Conservation (phyloP, 2,329 filamentous ascomycete genomes). For the Magnaporthiopsis rhizophila region DNA sequence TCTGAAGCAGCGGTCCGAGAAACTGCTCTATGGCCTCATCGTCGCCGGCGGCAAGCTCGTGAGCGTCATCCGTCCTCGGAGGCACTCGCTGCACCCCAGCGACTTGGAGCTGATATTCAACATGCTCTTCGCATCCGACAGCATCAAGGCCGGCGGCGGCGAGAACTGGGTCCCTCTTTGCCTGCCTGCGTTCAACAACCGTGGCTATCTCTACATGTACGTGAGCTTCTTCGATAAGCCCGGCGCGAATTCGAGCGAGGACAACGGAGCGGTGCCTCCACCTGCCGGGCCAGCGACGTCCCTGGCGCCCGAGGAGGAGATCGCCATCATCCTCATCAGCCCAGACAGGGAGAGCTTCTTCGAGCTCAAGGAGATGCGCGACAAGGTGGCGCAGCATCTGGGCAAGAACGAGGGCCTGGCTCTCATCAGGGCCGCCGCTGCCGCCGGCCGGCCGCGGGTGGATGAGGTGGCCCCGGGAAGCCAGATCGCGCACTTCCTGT, state of each 20-base stretch:
- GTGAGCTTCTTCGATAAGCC: conserved; percentile 78
- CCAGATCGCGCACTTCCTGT: conserved; percentile 83
- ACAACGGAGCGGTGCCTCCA: conserved; percentile 32
- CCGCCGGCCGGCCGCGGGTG: conserved; percentile 60
- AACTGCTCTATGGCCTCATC: conserved; percentile 84
- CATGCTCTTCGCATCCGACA: conserved; percentile 95
- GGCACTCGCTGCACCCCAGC: conserved; percentile 90
- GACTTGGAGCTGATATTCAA: conserved; percentile 97
- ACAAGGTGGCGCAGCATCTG: conserved; percentile 59
- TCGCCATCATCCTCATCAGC: conserved; percentile 90
- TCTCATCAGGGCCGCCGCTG: conserved; percentile 64
- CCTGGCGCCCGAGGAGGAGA: conserved; percentile 49
- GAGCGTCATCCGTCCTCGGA: conserved; percentile 87
- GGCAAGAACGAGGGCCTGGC: conserved; percentile 67
- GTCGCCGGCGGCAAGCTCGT: conserved; percentile 89
- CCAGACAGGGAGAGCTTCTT: conserved; percentile 92
- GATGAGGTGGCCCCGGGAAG: conserved; percentile 68
- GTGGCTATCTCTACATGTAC: conserved; percentile 97
- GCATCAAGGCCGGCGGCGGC: conserved; percentile 80
- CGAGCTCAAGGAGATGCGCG: conserved; percentile 67
- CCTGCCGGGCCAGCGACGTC: conserved; percentile 23
- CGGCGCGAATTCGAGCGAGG: conserved; percentile 12
- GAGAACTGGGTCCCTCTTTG: conserved; percentile 98
- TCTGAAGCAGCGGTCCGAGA: conserved; percentile 66
- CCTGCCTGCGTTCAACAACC: conserved; percentile 93